phyloP scores from a whole-genome alignment of 805 yeast species.

The Priceomyces fermenticarens region DNA sequence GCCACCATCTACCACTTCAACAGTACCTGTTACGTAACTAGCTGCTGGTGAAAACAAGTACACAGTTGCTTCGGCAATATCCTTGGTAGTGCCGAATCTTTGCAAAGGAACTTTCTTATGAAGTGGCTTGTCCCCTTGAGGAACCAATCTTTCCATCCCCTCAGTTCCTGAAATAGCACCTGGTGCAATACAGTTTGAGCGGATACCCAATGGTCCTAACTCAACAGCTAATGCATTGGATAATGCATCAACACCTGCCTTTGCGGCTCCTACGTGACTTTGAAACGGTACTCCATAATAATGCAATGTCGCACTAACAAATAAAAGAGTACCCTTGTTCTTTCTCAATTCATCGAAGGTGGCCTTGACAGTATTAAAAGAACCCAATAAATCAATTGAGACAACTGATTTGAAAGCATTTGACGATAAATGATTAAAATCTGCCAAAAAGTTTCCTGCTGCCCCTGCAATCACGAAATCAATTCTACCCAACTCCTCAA shows the following conservation, averaged over 20 bases:
- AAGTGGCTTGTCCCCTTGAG: constrained; percentile 36
- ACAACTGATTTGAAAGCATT: constrained; percentile 89
- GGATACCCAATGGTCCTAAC: constrained; percentile 83
- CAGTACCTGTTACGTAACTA: constrained; percentile 69
- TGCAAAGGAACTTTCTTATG: constrained; percentile 57
- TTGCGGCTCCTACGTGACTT: constrained; percentile 89
- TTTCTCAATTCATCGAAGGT: constrained; percentile 60
- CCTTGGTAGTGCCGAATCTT: constrained; percentile 65
- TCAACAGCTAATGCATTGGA: constrained; percentile 85
- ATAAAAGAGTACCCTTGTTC: constrained; percentile 69
- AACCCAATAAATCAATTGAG: constrained; percentile 83
- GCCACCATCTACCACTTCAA: constrained; percentile 86
- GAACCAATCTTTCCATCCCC: constrained; percentile 67
- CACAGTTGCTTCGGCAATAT: constrained; percentile 86
- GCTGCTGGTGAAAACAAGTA: constrained; percentile 84
- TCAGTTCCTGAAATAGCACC: constrained; percentile 88
- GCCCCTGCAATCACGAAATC: constrained; percentile 94
- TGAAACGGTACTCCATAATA: constrained; percentile 88
- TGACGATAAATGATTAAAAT: constrained; percentile 71
- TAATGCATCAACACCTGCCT: constrained; percentile 91
- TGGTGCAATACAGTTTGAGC: constrained; percentile 85
- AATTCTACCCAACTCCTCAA: constrained; percentile 66
- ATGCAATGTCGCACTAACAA: constrained; percentile 88
- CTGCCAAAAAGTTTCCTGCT: constrained; percentile 88
- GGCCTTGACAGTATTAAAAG: constrained; percentile 88